Percentiles rank a stretch among this genome's conserved stretches.
Evolutionary conservation across 768 basidiomycete genomes (phyloP).

Genomic region (Mycena vulgaris): DNA sequence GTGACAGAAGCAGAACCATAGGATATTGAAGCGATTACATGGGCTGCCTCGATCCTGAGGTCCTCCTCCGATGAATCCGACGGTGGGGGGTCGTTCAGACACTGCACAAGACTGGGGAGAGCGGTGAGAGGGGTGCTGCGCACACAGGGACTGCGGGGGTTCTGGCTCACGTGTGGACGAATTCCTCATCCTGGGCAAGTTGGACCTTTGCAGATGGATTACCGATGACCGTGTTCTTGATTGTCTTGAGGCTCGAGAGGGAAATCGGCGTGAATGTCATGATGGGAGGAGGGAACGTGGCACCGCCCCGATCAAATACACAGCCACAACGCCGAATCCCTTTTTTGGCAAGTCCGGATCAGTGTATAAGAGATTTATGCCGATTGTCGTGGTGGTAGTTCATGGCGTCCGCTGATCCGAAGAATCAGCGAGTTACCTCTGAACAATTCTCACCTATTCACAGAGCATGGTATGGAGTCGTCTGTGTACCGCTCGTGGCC

Average conservation of each 20-base stretch:
- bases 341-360: too few species aligned
- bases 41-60: conserved; percentile 80
- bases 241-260: conserved; percentile 68
- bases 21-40: conserved; percentile 80
- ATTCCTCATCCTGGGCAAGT: conserved; percentile 69
- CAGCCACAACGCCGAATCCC: conserved; percentile 23
- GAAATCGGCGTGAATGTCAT: conserved; percentile 36
- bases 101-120: conserved; percentile 70
- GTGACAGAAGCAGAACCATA: conserved; percentile 61
- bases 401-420: too few species aligned
- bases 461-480: too few species aligned
- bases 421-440: too few species aligned
- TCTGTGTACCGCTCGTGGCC: too few species aligned
- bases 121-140: conserved; percentile 18
- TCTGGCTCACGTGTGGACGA: conserved; percentile 67
- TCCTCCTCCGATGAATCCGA: conserved; percentile 60
- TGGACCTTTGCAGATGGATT: conserved; percentile 81
- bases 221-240: conserved; percentile 85
- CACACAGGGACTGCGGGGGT: not conserved
- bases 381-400: too few species aligned
- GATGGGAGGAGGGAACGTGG: conserved; percentile 26
- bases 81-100: conserved; percentile 61
- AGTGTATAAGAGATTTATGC: too few species aligned
- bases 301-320: not conserved
- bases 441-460: too few species aligned